phyloP scores from a whole-genome alignment of 768 basidiomycete species.

The Harrya chromipes region DNA sequence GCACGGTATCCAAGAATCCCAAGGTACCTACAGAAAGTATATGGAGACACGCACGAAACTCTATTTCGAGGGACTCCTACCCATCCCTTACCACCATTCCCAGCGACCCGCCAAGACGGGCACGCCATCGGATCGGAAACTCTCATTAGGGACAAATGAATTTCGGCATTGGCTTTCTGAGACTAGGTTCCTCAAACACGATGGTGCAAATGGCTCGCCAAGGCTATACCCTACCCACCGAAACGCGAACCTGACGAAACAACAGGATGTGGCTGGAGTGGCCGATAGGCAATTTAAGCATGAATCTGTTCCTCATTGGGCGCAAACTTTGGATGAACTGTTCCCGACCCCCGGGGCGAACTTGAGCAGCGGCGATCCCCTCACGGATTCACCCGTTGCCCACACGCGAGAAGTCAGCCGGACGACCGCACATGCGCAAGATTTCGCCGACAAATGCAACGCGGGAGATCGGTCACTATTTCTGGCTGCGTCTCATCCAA shows the following conservation, averaged over 20 bases:
- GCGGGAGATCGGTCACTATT: conserved; percentile 14
- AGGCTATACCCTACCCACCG: conserved; percentile 7
- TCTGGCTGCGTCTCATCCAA: conserved; percentile 4
- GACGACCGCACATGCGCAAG: conserved; percentile 6
- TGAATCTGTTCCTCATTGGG: conserved; percentile 6
- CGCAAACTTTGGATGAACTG: conserved; percentile 25
- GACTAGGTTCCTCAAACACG: conserved; percentile 23
- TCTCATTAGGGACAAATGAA: conserved; percentile 19
- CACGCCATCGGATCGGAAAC: conserved; percentile 11
- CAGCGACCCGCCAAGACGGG: conserved; percentile 12
- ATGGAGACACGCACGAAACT: conserved; percentile 48
- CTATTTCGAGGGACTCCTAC: conserved; percentile 45
- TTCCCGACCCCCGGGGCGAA: conserved; percentile 17
- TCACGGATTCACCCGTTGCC: conserved; percentile 29
- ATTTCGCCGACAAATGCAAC: conserved; percentile 6
- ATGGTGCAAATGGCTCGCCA: conserved; percentile 13
- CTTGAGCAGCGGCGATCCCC: conserved; percentile 1
- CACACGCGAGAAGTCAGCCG: conserved; percentile 14
- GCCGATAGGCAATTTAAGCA: conserved; percentile 6
- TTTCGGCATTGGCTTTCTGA: conserved; percentile 34
- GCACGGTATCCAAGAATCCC: conserved; percentile 45
- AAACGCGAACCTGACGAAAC: conserved; percentile 14
- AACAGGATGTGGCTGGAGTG: conserved; percentile 3
- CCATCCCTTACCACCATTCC: conserved; percentile 13
- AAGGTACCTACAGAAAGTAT: conserved; percentile 49